Evolutionary conservation across 2,329 filamentous ascomycete species (phyloP).

Genomic region (Colletotrichum australisinense): DNA sequence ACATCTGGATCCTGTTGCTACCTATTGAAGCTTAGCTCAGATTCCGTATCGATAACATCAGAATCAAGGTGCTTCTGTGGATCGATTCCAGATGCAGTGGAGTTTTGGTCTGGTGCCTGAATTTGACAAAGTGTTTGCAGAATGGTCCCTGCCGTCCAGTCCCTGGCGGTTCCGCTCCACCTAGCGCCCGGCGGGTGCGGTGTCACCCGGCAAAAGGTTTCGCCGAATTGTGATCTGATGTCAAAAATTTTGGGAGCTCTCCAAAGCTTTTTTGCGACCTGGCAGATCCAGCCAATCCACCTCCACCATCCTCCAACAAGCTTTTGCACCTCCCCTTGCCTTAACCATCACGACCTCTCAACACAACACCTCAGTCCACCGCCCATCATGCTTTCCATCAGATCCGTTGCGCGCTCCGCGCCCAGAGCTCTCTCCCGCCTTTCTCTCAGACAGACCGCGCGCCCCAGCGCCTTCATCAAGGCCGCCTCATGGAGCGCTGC

Average conservation of each 20-base stretch:
- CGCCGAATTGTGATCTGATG: constrained; percentile 18
- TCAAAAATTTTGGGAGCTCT: constrained; percentile 33
- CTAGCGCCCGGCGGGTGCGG: not conserved
- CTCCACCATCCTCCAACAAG: not conserved
- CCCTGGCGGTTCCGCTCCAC: not conserved
- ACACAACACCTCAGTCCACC: not conserved
- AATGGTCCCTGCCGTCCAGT: not conserved
- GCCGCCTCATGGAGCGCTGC: constrained; percentile 50
- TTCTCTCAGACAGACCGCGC: constrained; percentile 62
- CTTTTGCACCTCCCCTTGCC: constrained; percentile 2
- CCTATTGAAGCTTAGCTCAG: constrained; percentile 10
- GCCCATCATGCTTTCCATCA: constrained; percentile 75
- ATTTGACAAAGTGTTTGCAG: constrained; percentile 9
- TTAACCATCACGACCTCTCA: constrained; percentile 1
- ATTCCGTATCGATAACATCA: not conserved
- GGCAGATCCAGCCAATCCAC: constrained; percentile 5
- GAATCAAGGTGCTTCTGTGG: not conserved
- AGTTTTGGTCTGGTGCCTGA: constrained; percentile 10
- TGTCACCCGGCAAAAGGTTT: constrained; percentile 17
- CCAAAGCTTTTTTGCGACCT: not conserved
- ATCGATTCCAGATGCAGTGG: constrained; percentile 15
- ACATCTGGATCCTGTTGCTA: not conserved
- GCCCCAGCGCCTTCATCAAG: constrained; percentile 61
- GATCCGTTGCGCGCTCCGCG: constrained; percentile 73
- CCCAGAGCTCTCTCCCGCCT: constrained; percentile 73